Conservation (phyloP, 495 filamentous ascomycete species). For the Aspergillus ostianus region DNA sequence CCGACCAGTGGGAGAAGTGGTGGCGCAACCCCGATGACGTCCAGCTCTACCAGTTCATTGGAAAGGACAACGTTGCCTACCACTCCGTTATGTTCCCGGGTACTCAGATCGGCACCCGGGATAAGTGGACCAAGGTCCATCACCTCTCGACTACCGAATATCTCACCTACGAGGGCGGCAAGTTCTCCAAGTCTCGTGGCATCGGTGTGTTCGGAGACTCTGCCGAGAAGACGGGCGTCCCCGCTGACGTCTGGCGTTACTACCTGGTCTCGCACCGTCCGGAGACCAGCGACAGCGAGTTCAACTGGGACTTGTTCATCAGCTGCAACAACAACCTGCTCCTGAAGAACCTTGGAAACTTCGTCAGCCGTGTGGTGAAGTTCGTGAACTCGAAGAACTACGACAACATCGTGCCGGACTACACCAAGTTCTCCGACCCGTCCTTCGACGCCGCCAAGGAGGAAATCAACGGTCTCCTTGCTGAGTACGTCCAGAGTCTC, state of each 20-base stretch:
- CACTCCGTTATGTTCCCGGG: slow-evolving; percentile 91
- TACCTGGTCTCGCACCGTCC: slow-evolving; percentile 87
- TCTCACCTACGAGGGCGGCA: slow-evolving; percentile 91
- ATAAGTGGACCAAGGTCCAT: slow-evolving; percentile 89
- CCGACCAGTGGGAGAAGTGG: slow-evolving; percentile 89
- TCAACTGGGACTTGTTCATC: slow-evolving; percentile 84
- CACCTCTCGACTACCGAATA: slow-evolving; percentile 92
- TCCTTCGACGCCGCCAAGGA: slow-evolving; percentile 43
- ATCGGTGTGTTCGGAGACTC: slow-evolving; percentile 90
- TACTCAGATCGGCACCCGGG: slow-evolving; percentile 76
- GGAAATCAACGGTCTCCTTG: slow-evolving; percentile 60
- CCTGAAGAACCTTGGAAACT: slow-evolving; percentile 88
- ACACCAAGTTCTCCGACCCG: slow-evolving; percentile 5
- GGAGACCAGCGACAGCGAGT: slow-evolving; percentile 85
- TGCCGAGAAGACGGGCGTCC: slow-evolving; percentile 84
- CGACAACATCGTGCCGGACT: slow-evolving; percentile 9
- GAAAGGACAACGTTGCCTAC: slow-evolving; percentile 95
- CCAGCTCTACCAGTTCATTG: slow-evolving; percentile 94
- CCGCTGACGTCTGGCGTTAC: slow-evolving; percentile 87
- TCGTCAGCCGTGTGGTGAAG: slow-evolving; percentile 91
- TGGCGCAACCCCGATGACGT: slow-evolving; percentile 90
- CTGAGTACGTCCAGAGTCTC: slow-evolving; percentile 69
- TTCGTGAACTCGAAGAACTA: slow-evolving; percentile 50
- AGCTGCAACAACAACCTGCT: slow-evolving; percentile 87
- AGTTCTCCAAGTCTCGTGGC: slow-evolving; percentile 90